Evolutionary conservation across 306 rosid genomes (phyloP).

Genomic region (Castanopsis chinensis): DNA sequence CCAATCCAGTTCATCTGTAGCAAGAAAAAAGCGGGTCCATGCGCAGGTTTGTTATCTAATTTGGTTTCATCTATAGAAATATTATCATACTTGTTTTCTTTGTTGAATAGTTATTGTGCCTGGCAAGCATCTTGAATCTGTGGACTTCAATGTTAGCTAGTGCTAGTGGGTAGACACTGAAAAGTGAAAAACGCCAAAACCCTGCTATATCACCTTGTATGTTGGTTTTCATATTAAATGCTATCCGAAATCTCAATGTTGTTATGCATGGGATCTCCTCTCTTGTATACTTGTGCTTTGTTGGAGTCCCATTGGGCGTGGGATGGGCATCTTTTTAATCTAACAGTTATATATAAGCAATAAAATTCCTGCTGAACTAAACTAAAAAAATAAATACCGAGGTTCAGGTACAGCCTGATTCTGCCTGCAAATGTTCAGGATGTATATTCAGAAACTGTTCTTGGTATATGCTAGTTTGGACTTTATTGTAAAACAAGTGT

Average conservation of each 20-base stretch:
- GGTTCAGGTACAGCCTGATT: background rate
- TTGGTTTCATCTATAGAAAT: constrained; percentile 11
- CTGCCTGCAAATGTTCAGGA: constrained; percentile 14
- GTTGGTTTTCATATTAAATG: constrained; percentile 8
- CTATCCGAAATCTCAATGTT: background rate
- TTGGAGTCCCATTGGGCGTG: background rate
- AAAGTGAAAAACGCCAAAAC: background rate
- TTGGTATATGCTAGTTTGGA: background rate
- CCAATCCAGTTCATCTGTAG: constrained; percentile 68
- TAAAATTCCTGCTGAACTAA: background rate
- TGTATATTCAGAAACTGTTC: background rate
- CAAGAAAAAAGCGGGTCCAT: constrained; percentile 84
- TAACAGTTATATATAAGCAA: background rate
- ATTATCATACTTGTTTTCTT: background rate
- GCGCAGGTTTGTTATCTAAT: constrained; percentile 54
- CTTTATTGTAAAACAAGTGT: background rate
- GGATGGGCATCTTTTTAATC: background rate
- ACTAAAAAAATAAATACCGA: background rate
- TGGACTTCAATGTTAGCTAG: constrained; percentile 10
- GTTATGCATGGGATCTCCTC: background rate
- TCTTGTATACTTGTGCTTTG: background rate
- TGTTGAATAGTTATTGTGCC: constrained; percentile 6
- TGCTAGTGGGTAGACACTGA: background rate
- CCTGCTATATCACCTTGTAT: background rate
- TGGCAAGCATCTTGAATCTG: background rate